Evolutionary conservation across 192 early-diverging fungal genomes (phyloP).

Genomic region (Coemansia sp.): DNA sequence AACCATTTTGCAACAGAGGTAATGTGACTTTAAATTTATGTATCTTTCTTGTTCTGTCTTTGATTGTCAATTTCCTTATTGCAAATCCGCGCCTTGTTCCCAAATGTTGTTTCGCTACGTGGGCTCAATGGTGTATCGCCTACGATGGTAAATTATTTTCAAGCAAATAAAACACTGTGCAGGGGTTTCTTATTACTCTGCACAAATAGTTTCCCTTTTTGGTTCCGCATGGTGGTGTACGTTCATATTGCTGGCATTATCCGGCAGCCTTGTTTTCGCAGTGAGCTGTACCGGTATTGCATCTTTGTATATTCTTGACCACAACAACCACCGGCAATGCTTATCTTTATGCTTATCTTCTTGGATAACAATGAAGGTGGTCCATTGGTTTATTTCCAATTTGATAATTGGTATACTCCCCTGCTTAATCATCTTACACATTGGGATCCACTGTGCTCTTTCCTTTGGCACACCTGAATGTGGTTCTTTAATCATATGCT

Average conservation of each 20-base stretch:
- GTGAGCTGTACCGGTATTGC: too few relatives aligned
- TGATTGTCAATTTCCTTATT: neutral
- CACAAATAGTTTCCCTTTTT: neutral
- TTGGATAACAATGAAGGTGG: too few relatives aligned
- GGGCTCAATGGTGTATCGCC: neutral
- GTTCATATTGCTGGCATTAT: too few relatives aligned
- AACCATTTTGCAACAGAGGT: constrained; percentile 82
- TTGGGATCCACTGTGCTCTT: neutral
- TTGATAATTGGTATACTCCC: too few relatives aligned
- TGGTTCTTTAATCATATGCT: neutral
- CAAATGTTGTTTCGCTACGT: neutral
- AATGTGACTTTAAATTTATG: constrained; percentile 18
- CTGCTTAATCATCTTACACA: neutral
- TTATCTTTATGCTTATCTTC: too few relatives aligned
- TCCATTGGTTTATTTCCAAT: too few relatives aligned
- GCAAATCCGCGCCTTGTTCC: neutral
- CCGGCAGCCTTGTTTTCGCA: too few relatives aligned
- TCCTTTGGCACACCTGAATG: neutral
- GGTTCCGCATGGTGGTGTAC: too few relatives aligned
- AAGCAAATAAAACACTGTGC: neutral
- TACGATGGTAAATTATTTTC: neutral
- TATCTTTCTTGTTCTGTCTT: neutral
- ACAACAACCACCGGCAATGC: too few relatives aligned
- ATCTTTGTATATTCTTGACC: too few relatives aligned
- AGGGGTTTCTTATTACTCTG: neutral